Evolutionary conservation across 2,329 filamentous ascomycete genomes (phyloP).

Genomic region (Lizonia empirigonia): DNA sequence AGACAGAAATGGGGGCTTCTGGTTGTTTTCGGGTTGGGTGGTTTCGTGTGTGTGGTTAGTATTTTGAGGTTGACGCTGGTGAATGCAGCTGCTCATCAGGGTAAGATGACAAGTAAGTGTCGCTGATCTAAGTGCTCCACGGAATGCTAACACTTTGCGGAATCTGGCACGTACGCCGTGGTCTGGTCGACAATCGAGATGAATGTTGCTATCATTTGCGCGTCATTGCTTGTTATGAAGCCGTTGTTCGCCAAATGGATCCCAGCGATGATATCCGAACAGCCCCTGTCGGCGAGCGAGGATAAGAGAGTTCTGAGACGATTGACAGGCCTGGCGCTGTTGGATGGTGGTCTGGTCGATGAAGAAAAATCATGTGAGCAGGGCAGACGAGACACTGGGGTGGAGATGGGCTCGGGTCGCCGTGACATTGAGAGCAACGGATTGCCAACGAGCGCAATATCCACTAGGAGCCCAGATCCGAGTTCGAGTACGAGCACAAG

Average conservation of each 20-base stretch:
- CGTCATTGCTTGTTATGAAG: conserved; percentile 52
- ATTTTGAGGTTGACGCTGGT: conserved; percentile 38
- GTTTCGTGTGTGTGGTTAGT: conserved; percentile 40
- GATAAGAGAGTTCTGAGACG: conserved; percentile 18
- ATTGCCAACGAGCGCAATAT: neutral
- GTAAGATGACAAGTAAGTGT: conserved; percentile 34
- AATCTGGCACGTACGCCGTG: conserved; percentile 48
- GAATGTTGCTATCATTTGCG: conserved; percentile 54
- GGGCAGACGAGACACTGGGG: conserved; percentile 17
- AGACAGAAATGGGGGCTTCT: conserved; percentile 43
- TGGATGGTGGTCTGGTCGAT: conserved; percentile 6
- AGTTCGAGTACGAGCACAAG: neutral
- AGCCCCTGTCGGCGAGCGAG: conserved; percentile 23
- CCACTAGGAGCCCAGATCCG: neutral
- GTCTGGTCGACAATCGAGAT: conserved; percentile 52
- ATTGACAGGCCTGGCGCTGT: conserved; percentile 21
- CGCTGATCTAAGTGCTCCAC: neutral
- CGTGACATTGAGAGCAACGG: neutral
- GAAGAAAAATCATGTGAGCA: conserved; percentile 14
- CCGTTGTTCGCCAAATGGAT: conserved; percentile 47
- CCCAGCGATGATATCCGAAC: conserved; percentile 37
- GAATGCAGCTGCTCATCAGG: conserved; percentile 21
- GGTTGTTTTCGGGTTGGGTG: conserved; percentile 46
- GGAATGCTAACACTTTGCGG: conserved; percentile 14
- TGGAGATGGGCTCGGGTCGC: neutral